These are phyloP conservation scores for Rhinocladiella mackenziei DNA, from an alignment of 2,329 filamentous ascomycete species.

Conservation along the genomic window DNA sequence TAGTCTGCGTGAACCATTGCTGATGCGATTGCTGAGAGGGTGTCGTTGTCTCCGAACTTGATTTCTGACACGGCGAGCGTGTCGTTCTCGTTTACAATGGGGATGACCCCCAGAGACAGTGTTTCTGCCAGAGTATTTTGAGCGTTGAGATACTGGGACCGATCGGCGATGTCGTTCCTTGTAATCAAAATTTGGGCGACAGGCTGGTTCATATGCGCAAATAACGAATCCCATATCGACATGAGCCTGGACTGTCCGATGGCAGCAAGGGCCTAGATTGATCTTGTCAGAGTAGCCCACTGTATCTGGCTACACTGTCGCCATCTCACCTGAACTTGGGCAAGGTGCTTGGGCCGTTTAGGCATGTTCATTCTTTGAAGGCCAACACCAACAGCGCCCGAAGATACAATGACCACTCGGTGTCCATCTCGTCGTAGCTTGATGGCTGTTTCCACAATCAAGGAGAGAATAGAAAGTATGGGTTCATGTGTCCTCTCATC, in stretches of 20 bases:
- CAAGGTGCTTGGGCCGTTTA: slow-evolving; percentile 82
- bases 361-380: slow-evolving; percentile 84
- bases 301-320: too few species aligned
- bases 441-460: slow-evolving; percentile 92
- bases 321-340: slow-evolving; percentile 67
- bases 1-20: slow-evolving; percentile 97
- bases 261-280: slow-evolving; percentile 73
- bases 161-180: slow-evolving; percentile 91
- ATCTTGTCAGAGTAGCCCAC: too few species aligned
- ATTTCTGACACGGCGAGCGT: slow-evolving; percentile 96
- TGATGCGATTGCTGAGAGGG: slow-evolving; percentile 89
- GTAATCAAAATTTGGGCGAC: slow-evolving; percentile 94
- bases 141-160: slow-evolving; percentile 91
- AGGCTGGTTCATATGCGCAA: slow-evolving; percentile 80
- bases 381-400: slow-evolving; percentile 92
- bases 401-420: slow-evolving; percentile 92
- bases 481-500: slow-evolving; percentile 94
- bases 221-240: slow-evolving; percentile 90
- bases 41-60: slow-evolving; percentile 99
- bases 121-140: slow-evolving; percentile 91
- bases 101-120: slow-evolving; percentile 90
- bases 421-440: slow-evolving; percentile 86
- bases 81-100: slow-evolving; percentile 98
- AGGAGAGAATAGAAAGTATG: slow-evolving; percentile 79
- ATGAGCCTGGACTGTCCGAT: slow-evolving; percentile 95